Percentiles rank a stretch among this genome's conserved stretches.
These are phyloP conservation scores for Exophiala spinifera DNA, from an alignment of 2,329 filamentous ascomycete genomes.

Conservation along the genomic window DNA sequence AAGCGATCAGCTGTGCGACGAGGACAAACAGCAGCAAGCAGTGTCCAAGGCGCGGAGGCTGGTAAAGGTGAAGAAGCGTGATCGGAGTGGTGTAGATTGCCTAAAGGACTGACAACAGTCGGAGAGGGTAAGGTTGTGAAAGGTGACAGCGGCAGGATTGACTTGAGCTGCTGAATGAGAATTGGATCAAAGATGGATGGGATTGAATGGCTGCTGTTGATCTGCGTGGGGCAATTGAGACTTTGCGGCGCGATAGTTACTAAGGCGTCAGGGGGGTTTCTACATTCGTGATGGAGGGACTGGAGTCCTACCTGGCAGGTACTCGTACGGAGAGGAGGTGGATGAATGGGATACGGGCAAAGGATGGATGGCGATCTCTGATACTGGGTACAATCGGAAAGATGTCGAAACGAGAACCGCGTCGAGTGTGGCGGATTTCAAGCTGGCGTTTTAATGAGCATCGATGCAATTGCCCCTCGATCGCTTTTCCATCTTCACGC, in stretches of 20 bases:
- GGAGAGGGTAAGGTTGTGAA: conserved; percentile 2
- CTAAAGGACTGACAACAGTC: neutral
- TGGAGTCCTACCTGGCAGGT: no score
- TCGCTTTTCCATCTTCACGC: neutral
- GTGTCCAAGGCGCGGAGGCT: neutral
- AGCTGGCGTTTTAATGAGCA: neutral
- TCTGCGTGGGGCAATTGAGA: conserved; percentile 1
- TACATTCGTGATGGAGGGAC: no score
- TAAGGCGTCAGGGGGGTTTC: neutral
- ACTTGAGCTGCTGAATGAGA: neutral
- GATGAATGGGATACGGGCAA: no score
- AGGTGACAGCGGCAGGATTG: conserved; percentile 5
- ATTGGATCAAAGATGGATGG: neutral
- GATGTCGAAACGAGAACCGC: neutral
- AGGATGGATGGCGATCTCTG: conserved; percentile 2
- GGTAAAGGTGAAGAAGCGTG: neutral
- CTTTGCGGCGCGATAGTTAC: conserved; percentile 2
- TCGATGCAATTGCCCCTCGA: neutral
- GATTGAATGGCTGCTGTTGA: neutral
- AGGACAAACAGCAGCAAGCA: neutral
- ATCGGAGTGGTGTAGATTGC: neutral
- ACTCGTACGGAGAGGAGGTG: no score
- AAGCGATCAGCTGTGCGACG: neutral
- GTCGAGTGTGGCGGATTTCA: neutral
- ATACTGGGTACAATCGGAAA: no score